Conservation (phyloP, 352 stramenopile species). For the Pythium periplocum region DNA sequence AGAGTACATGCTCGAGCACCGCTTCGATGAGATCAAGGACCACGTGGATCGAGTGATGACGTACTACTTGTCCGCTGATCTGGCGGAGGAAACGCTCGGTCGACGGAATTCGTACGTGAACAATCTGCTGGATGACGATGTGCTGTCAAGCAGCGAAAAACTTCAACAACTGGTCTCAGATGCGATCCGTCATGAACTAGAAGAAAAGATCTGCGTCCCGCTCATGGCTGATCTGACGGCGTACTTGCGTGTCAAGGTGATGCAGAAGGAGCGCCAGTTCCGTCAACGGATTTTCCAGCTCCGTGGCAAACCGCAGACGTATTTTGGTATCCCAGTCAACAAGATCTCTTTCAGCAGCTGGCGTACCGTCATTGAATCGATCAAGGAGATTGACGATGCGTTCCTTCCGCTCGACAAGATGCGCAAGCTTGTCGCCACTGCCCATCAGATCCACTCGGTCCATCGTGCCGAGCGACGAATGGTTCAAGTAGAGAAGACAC, state of each 20-base stretch:
- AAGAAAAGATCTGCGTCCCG: constrained; percentile 76
- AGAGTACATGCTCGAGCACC: constrained; percentile 85
- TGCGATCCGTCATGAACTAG: constrained; percentile 76
- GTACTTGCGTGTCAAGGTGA: constrained; percentile 42
- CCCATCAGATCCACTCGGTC: constrained; percentile 66
- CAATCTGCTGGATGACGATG: constrained; percentile 50
- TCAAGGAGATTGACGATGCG: constrained; percentile 81
- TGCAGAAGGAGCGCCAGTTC: constrained; percentile 73
- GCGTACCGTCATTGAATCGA: constrained; percentile 57
- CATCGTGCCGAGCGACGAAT: constrained; percentile 61
- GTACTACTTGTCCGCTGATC: constrained; percentile 18
- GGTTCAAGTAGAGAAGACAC: constrained; percentile 10
- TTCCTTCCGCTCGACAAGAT: constrained; percentile 82
- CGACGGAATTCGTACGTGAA: constrained; percentile 62
- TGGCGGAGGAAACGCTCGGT: constrained; percentile 9
- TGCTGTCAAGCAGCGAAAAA: constrained; percentile 68
- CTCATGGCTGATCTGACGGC: constrained; percentile 54
- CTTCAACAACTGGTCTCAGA: constrained; percentile 74
- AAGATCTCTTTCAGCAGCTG: constrained; percentile 80
- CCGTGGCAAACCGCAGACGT: constrained; percentile 68
- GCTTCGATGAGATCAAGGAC: constrained; percentile 68
- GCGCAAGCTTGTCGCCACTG: constrained; percentile 68
- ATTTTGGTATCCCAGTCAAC: constrained; percentile 72
- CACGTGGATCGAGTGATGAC: constrained; percentile 64
- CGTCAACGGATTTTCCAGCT: constrained; percentile 57